These are phyloP conservation scores for Penicillium daleae DNA, from an alignment of 495 filamentous ascomycete genomes.

Conservation along the genomic window DNA sequence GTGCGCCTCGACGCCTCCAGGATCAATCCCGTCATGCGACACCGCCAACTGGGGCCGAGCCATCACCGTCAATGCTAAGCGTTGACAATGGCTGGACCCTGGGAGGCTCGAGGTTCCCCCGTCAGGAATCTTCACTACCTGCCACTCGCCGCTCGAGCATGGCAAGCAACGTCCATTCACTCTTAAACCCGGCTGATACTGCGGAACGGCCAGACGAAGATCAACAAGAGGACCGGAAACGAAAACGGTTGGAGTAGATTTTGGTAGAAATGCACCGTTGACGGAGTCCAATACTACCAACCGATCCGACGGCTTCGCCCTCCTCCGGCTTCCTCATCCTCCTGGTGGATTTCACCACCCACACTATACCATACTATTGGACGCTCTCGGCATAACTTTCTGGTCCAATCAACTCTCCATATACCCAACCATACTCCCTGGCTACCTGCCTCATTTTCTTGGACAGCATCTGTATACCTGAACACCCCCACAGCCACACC, in stretches of 20 bases:
- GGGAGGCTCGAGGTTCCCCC: conserved; percentile 48
- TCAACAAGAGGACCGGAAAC: conserved; percentile 74
- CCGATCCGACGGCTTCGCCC: neutral
- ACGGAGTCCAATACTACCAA: neutral
- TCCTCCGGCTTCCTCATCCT: neutral
- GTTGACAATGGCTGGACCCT: conserved; percentile 64
- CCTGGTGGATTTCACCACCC: neutral
- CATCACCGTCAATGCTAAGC: conserved; percentile 47
- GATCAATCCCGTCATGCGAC: conserved; percentile 71
- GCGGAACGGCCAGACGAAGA: conserved; percentile 74
- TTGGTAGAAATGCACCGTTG: neutral
- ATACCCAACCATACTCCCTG: conserved; percentile 12
- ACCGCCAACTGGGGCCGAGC: conserved; percentile 62
- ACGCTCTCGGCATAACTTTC: neutral
- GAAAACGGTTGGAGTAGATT: conserved; percentile 69
- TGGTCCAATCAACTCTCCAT: conserved; percentile 6
- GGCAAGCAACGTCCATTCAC: conserved; percentile 75
- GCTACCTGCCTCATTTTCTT: conserved; percentile 11
- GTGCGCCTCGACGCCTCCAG: conserved; percentile 57
- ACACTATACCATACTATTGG: neutral
- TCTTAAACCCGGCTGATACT: conserved; percentile 86
- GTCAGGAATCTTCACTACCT: conserved; percentile 55
- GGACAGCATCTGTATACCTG: conserved; percentile 22
- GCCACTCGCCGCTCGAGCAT: conserved; percentile 73
- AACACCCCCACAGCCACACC: conserved; percentile 3